Evolutionary conservation across 805 yeast genomes (phyloP).

Genomic region (Saturnispora saitoi): DNA sequence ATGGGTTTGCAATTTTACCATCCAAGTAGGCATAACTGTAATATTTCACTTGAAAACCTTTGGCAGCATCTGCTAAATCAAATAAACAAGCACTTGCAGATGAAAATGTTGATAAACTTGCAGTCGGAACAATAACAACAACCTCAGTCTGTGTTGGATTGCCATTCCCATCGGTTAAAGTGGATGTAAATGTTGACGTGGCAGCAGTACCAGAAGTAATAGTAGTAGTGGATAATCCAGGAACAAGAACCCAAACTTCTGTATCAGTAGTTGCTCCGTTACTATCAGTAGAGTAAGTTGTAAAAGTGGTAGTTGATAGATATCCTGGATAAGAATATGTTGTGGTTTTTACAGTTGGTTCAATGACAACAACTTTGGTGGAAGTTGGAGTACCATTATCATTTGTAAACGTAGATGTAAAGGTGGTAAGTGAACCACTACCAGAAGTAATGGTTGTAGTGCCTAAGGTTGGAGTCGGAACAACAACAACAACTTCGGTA

Average conservation of each 20-base stretch:
- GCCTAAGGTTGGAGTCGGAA: not conserved
- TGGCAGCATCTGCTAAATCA: not conserved
- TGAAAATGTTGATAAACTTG: no score
- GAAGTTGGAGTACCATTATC: not conserved
- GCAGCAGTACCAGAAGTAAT: not conserved
- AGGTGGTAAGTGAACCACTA: not conserved
- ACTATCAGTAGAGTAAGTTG: not conserved
- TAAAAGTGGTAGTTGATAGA: not conserved
- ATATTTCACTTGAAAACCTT: constrained; percentile 3
- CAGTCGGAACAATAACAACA: not conserved
- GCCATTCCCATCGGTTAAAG: not conserved
- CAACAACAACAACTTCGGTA: not conserved
- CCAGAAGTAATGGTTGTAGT: not conserved
- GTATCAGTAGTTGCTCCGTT: not conserved
- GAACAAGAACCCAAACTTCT: not conserved
- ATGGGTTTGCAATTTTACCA: not conserved
- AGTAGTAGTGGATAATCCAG: not conserved
- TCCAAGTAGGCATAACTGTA: not conserved
- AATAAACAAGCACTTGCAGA: not conserved
- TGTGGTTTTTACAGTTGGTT: constrained; percentile 6
- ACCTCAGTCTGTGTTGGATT: constrained; percentile 5
- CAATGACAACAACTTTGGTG: constrained; percentile 5
- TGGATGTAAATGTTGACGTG: not conserved
- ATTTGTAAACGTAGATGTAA: not conserved
- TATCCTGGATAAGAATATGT: not conserved